Percentiles rank a stretch among this genome's conserved stretches.
Evolutionary conservation across 2,329 filamentous ascomycete genomes (phyloP).

Genomic region (Plectosphaerella cucumerina): DNA sequence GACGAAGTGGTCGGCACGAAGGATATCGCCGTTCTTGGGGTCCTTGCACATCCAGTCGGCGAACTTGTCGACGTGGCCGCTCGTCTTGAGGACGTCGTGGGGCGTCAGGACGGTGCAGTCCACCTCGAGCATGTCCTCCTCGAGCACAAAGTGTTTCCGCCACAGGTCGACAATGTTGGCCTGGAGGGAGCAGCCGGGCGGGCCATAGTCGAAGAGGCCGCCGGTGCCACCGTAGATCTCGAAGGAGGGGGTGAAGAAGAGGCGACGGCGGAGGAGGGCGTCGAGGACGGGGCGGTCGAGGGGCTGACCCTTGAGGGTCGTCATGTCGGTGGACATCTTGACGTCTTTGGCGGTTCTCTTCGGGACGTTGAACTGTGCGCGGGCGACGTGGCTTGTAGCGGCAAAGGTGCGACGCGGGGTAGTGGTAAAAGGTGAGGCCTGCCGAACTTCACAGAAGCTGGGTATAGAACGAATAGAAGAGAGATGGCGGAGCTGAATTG

Average conservation of each 20-base stretch:
- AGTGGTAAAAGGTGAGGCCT: conserved; percentile 12
- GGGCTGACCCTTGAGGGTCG: conserved; percentile 83
- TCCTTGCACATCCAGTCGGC: conserved; percentile 99
- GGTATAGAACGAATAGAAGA: conserved; percentile 14
- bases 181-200: conserved; percentile 80
- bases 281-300: conserved; percentile 82
- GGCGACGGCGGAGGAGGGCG: conserved; percentile 76
- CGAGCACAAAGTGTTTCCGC: conserved; percentile 89
- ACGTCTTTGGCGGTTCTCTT: conserved; percentile 4
- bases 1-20: conserved; percentile 93
- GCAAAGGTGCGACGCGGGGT: conserved; percentile 11
- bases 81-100: conserved; percentile 89
- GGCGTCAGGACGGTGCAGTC: conserved; percentile 94
- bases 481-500: conserved; percentile 10
- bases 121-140: conserved; percentile 93
- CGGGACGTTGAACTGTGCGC: conserved; percentile 7
- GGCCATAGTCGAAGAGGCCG: conserved; percentile 91
- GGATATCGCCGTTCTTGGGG: conserved; percentile 93
- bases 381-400: conserved; percentile 7
- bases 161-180: conserved; percentile 84
- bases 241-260: conserved; percentile 94
- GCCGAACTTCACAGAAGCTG: conserved; percentile 14
- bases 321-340: conserved; percentile 50
- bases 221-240: conserved; percentile 90
- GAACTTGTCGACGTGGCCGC: conserved; percentile 96